A percentile compares a stretch with the other conserved stretches of the same genome.
phyloP scores from a whole-genome alignment of 2,329 filamentous ascomycete species.

The Aspergillus quadrilineatus region DNA sequence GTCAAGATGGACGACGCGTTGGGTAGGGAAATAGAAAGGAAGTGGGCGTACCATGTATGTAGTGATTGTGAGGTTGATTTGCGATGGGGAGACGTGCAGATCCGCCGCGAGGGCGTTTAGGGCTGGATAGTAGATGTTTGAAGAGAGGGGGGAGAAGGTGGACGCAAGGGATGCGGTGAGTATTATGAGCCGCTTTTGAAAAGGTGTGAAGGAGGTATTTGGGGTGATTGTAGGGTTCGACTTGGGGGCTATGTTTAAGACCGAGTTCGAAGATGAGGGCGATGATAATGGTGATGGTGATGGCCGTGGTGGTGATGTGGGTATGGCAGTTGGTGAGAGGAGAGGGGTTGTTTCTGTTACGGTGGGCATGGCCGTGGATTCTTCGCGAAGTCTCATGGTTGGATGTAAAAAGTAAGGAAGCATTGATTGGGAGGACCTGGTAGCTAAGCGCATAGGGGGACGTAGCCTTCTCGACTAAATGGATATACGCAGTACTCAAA shows the following conservation, averaged over 20 bases:
- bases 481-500: neutral
- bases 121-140: constrained; percentile 47
- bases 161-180: constrained; percentile 41
- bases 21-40: neutral
- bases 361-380: neutral
- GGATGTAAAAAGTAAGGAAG: neutral
- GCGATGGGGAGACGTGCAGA: constrained; percentile 25
- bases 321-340: neutral
- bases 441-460: too few species aligned
- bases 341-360: constrained; percentile 22
- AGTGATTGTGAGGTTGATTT: constrained; percentile 32
- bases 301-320: neutral
- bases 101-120: constrained; percentile 35
- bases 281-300: neutral
- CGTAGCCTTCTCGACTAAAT: neutral
- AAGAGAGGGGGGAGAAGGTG: constrained; percentile 44
- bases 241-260: neutral
- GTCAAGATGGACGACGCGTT: too few species aligned
- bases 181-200: constrained; percentile 38
- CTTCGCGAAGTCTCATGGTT: neutral
- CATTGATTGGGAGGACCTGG: too few species aligned
- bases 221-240: constrained; percentile 23
- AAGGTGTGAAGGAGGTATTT: constrained; percentile 27
- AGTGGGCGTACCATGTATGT: constrained; percentile 31
- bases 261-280: neutral